Base-by-base conservation (phyloP, 805 yeast genomes). In the Candida ortonii region DNA sequence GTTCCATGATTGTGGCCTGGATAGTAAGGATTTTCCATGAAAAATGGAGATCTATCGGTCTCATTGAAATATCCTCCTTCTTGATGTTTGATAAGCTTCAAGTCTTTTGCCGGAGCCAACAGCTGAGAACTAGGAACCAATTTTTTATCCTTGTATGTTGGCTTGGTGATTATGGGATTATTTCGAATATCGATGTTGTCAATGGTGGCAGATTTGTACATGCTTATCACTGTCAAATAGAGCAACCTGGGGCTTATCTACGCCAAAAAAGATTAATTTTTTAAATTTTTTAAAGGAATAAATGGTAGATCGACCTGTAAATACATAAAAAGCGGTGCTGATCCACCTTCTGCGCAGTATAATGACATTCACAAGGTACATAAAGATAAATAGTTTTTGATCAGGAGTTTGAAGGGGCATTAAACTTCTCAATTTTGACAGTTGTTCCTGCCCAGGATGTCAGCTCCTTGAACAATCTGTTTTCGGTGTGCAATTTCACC, bases 401-500 rank as follows among this genome's bases (percentile, higher is more conserved):
- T 41, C 35, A 52, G 11, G 61, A 53, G 47, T 78, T 78, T 0
- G 80, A 74, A n/a, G 84, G 84, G 14, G 73, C 68, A 45, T 71
- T 75, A 13, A 68, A 57, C 49, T 70, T 73, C 36, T 62, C 65
- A 6, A 73, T 76, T 36, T 64, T 64, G 25, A 76, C 61, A 21
- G 59, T 64, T 49, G 72, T 68, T 3, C 68, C 71, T 15, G 83
- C 80, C 94, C 94, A 84, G n/a, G 59, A 58, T 26, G 61, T 64
- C 51, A 88, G 65, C 34, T 59, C 59, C 1, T 64, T 62, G 18
- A 73, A 64, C 37, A 90, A 67, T 31, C 61, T 62, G 19, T 79
- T 81, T 1, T 68, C 63, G 14, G 68, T 65, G 51, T 85, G 88
- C 38, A 86, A 62, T 21, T 63, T 68, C 16, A 59, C 66, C 57